Evolutionary conservation across 83 land plant species (phyloP).

Genomic region (Isoetes engelmannii): DNA sequence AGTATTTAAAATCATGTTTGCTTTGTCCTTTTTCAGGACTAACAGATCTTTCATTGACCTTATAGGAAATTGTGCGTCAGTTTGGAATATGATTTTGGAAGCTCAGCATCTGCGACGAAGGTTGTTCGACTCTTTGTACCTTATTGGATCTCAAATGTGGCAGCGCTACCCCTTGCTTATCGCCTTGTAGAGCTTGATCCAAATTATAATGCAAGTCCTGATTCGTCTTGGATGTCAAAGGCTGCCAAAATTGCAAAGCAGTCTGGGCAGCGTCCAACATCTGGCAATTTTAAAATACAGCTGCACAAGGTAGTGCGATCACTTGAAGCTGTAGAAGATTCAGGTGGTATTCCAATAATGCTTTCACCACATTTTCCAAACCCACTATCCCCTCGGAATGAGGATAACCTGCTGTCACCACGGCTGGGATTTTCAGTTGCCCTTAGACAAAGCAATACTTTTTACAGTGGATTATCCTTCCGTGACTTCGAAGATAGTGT

Average conservation of each 20-base stretch:
- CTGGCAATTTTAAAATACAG: constrained; percentile 29
- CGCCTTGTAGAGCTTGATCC: constrained; percentile 80
- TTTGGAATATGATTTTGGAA: constrained; percentile 83
- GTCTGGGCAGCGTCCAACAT: constrained; percentile 39
- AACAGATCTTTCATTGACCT: neutral
- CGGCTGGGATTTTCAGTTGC: constrained; percentile 77
- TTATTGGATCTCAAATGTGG: constrained; percentile 84
- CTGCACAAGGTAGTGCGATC: constrained; percentile 50
- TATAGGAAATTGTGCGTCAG: constrained; percentile 80
- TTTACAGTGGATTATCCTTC: constrained; percentile 71
- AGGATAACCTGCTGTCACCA: constrained; percentile 54
- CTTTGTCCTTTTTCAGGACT: constrained; percentile 1
- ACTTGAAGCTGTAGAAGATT: constrained; percentile 66
- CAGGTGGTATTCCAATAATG: constrained; percentile 54
- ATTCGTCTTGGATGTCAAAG: constrained; percentile 44
- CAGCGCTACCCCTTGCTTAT: constrained; percentile 56
- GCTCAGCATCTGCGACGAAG: constrained; percentile 58
- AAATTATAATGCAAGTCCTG: constrained; percentile 38
- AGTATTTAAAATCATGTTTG: too few relatives aligned
- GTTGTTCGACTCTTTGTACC: constrained; percentile 84
- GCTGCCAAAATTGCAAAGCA: constrained; percentile 71
- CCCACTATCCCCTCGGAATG: constrained; percentile 51
- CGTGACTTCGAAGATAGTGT: constrained; percentile 93
- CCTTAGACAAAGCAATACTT: constrained; percentile 44
- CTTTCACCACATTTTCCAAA: constrained; percentile 74